These are phyloP conservation scores for Tylopilus intermedius DNA, from an alignment of 768 basidiomycete genomes.

Conservation along the genomic window DNA sequence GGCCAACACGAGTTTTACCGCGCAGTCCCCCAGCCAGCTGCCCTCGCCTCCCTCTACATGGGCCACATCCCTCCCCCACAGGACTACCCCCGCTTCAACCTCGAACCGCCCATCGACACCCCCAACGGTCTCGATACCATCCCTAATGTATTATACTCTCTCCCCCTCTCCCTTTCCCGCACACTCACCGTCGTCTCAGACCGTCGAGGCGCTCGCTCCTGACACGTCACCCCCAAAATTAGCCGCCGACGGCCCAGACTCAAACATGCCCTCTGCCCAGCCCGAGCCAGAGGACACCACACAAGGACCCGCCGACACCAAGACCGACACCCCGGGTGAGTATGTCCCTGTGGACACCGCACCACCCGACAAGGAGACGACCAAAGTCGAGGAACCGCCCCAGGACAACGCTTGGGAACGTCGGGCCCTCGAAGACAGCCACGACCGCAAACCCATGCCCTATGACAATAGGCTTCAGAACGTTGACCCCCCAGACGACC, in stretches of 20 bases:
- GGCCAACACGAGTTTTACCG: slow-evolving; percentile 71
- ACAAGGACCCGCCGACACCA: slow-evolving; percentile 9
- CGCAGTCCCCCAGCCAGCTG: slow-evolving; percentile 59
- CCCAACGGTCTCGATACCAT: slow-evolving; percentile 4
- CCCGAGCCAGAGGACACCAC: slow-evolving; percentile 10
- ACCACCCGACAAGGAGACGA: slow-evolving; percentile 20
- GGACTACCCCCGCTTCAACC: slow-evolving; percentile 12
- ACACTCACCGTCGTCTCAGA: slow-evolving; percentile 12
- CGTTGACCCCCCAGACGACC: slow-evolving; percentile 26
- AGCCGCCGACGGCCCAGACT: slow-evolving; percentile 17
- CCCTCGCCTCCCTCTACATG: slow-evolving; percentile 59
- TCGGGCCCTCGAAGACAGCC: slow-evolving; percentile 28
- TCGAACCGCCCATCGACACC: slow-evolving; percentile 10
- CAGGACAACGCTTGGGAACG: slow-evolving; percentile 28
- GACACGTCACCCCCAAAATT: slow-evolving; percentile 21
- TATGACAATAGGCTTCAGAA: slow-evolving; percentile 10
- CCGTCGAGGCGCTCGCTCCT: slow-evolving; percentile 23
- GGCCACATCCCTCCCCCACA: slow-evolving; percentile 38
- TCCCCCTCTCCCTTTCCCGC: slow-evolving; percentile 11
- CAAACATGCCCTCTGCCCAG: slow-evolving; percentile 9
- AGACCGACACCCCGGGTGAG: slow-evolving; percentile 26
- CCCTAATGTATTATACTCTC: slow-evolving; percentile 28
- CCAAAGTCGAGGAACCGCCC: slow-evolving; percentile 30
- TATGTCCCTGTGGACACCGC: slow-evolving; percentile 21
- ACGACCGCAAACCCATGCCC: slow-evolving; percentile 8